Percentiles rank a stretch among this genome's conserved stretches.
These are phyloP conservation scores for Penium margaritaceum DNA, from an alignment of 139 green algal genomes.

Conservation along the genomic window DNA sequence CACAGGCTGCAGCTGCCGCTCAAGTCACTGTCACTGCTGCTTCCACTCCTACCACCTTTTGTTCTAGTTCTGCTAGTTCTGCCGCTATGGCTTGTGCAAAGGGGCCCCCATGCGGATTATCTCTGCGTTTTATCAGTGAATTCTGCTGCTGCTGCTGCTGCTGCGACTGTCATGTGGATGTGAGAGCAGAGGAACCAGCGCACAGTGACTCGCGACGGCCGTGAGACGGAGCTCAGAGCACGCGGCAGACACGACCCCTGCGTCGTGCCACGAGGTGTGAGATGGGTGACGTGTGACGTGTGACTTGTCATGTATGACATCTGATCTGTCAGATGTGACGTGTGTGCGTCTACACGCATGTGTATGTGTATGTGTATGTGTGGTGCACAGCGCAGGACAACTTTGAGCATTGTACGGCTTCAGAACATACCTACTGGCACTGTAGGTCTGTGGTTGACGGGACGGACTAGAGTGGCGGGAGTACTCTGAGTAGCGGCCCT, in stretches of 20 bases:
- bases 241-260: slow-evolving; percentile 89
- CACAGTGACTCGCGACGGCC: slow-evolving; percentile 47
- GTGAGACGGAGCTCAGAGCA: slow-evolving; percentile 79
- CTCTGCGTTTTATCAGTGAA: neutral
- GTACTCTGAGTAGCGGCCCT: slow-evolving; percentile 59
- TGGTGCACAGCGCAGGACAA: too few species aligned
- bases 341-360: neutral
- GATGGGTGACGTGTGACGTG: neutral
- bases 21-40: too few species aligned
- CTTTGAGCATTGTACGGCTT: too few species aligned
- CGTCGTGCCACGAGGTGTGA: slow-evolving; percentile 74
- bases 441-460: neutral
- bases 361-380: too few species aligned
- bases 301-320: neutral
- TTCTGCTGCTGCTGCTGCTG: too few species aligned
- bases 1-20: too few species aligned
- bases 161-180: too few species aligned
- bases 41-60: too few species aligned
- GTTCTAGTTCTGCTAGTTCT: too few species aligned
- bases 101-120: neutral
- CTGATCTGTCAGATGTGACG: neutral
- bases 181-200: slow-evolving; percentile 43
- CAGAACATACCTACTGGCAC: neutral
- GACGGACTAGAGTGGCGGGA: neutral
- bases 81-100: neutral